Evolutionary conservation across 2,329 filamentous ascomycete genomes (phyloP).

Genomic region (Colletotrichum euphorbiae): DNA sequence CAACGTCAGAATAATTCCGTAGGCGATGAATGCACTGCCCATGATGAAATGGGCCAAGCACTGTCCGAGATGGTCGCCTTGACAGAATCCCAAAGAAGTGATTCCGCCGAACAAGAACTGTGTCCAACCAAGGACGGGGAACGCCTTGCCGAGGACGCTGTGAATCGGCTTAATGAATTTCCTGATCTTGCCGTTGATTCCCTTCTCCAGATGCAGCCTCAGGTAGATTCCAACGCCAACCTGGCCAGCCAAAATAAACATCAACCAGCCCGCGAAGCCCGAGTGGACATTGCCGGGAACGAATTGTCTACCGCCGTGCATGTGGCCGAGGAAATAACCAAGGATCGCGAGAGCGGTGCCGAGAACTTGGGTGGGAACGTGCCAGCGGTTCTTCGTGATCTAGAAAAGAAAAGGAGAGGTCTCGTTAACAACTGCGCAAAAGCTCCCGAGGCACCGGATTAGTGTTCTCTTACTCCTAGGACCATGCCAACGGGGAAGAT

Average conservation of each 20-base stretch:
- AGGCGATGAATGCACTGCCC: constrained; percentile 95
- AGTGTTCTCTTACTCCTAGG: constrained; percentile 74
- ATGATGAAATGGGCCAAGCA: constrained; percentile 98
- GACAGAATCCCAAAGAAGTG: constrained; percentile 90
- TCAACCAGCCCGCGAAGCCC: constrained; percentile 82
- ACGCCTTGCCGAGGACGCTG: constrained; percentile 84
- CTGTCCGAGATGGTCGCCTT: constrained; percentile 89
- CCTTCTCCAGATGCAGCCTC: constrained; percentile 87
- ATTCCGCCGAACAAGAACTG: constrained; percentile 98
- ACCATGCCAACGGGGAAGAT: constrained; percentile 97
- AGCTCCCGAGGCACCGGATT: background rate
- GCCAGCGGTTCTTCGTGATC: constrained; percentile 92
- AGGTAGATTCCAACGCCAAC: constrained; percentile 86
- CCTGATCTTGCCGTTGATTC: constrained; percentile 83
- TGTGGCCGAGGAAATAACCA: constrained; percentile 92
- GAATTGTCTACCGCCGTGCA: constrained; percentile 91
- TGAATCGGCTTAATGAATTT: constrained; percentile 78
- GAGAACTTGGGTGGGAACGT: constrained; percentile 86
- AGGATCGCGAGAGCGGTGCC: constrained; percentile 81
- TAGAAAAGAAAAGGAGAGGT: constrained; percentile 49
- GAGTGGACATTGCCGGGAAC: constrained; percentile 80
- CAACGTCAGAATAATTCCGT: constrained; percentile 88
- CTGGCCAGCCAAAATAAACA: constrained; percentile 82
- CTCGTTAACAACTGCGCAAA: constrained; percentile 27
- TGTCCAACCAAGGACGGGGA: constrained; percentile 88